phyloP scores from a whole-genome alignment of 2,329 filamentous ascomycete genomes.

The Geosmithia putterillii region DNA sequence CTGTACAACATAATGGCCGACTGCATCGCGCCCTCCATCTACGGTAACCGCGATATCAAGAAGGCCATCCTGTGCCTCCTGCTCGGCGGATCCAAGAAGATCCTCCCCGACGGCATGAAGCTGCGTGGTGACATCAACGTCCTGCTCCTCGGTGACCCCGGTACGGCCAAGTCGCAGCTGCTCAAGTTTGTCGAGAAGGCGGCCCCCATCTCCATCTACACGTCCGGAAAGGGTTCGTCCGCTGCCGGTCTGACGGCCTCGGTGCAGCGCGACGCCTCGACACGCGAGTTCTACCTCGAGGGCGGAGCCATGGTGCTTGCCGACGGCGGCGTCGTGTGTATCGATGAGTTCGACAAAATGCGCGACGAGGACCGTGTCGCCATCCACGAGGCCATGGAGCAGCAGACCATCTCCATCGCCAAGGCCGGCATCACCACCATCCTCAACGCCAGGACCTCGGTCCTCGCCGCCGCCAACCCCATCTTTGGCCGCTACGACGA shows the following conservation, averaged over 20 bases:
- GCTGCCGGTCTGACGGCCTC: constrained; percentile 95
- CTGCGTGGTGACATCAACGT: constrained; percentile 97
- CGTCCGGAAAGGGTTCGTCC: constrained; percentile 94
- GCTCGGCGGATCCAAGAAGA: constrained; percentile 93
- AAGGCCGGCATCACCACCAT: constrained; percentile 99
- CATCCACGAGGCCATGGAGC: constrained; percentile 99
- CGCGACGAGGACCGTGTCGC: constrained; percentile 93
- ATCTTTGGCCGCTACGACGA: constrained; percentile 98
- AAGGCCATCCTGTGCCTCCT: constrained; percentile 91
- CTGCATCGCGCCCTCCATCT: constrained; percentile 95
- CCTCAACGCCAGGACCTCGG: constrained; percentile 87
- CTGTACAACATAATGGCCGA: constrained; percentile 84
- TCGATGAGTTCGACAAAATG: constrained; percentile 99
- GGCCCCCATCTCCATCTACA: constrained; percentile 95
- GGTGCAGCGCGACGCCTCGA: constrained; percentile 83
- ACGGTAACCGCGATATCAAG: constrained; percentile 92
- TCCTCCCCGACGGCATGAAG: constrained; percentile 94
- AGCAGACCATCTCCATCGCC: constrained; percentile 97
- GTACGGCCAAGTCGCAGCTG: constrained; percentile 94
- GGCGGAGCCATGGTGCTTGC: constrained; percentile 97
- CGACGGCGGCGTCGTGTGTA: constrained; percentile 93
- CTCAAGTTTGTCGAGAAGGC: constrained; percentile 97
- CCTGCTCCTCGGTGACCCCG: constrained; percentile 87
- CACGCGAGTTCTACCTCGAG: constrained; percentile 94
- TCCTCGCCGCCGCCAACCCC: constrained; percentile 89